Evolutionary conservation across 2,329 filamentous ascomycete genomes (phyloP).

Genomic region (Pyricularia sp.): DNA sequence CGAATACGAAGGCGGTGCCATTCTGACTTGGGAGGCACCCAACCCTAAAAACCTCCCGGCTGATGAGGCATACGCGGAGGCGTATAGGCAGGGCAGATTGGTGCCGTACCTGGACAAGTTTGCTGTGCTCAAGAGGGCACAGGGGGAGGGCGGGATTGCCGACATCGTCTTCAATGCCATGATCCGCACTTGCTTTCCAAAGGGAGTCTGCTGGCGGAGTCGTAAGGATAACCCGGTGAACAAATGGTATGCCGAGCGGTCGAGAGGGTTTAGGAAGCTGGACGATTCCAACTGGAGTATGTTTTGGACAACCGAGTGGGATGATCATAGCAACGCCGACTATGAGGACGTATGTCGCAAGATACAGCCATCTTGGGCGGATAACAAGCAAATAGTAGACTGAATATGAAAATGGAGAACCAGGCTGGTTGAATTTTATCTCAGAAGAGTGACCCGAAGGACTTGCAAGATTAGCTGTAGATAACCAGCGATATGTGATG

Average conservation of each 20-base stretch:
- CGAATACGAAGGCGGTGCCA: constrained; percentile 91
- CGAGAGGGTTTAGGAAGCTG: constrained; percentile 73
- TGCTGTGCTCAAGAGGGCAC: constrained; percentile 77
- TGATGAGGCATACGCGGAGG: constrained; percentile 44
- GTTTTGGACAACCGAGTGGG: constrained; percentile 85
- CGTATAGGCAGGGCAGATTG: constrained; percentile 47
- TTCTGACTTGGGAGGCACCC: constrained; percentile 88
- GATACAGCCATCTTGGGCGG: constrained; percentile 55
- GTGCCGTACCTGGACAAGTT: constrained; percentile 98
- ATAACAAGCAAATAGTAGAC: constrained; percentile 48
- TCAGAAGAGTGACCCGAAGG: not conserved
- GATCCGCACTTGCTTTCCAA: constrained; percentile 79
- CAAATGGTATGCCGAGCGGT: constrained; percentile 98
- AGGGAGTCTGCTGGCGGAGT: constrained; percentile 87
- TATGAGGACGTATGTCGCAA: constrained; percentile 67
- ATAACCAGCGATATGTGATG: not conserved
- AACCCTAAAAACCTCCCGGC: constrained; percentile 16
- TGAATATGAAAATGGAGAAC: constrained; percentile 17
- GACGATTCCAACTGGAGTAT: constrained; percentile 85
- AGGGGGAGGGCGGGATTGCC: constrained; percentile 86
- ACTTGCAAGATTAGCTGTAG: not conserved
- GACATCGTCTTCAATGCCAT: constrained; percentile 96
- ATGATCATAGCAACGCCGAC: constrained; percentile 49
- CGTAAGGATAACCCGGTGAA: constrained; percentile 90
- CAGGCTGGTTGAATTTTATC: too few species aligned